These are phyloP conservation scores for Parastagonospora nodorum DNA, from an alignment of 2,329 filamentous ascomycete genomes.

Conservation along the genomic window DNA sequence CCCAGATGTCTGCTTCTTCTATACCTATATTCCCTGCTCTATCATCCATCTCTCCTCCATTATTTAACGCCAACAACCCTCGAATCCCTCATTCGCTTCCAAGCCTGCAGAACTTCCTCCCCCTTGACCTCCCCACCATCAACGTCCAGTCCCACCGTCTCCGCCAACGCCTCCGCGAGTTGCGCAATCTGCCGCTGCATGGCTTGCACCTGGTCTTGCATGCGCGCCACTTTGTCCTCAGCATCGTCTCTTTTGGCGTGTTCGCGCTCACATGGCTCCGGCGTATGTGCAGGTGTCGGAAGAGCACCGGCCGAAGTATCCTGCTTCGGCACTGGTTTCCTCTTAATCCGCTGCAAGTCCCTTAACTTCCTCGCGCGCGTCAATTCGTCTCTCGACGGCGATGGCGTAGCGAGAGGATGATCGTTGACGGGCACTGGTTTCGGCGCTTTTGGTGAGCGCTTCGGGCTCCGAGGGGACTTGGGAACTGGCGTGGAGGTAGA, in stretches of 20 bases:
- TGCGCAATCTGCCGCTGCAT: slow-evolving; percentile 34
- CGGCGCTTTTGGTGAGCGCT: slow-evolving; percentile 17
- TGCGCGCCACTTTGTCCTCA: slow-evolving; percentile 17
- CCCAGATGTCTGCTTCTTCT: too few species aligned
- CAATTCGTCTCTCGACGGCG: slow-evolving; percentile 21
- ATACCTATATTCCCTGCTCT: too few species aligned
- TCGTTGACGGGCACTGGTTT: slow-evolving; percentile 23
- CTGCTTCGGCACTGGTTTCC: slow-evolving; percentile 19
- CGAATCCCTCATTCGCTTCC: slow-evolving; percentile 9
- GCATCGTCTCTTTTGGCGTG: slow-evolving; percentile 11
- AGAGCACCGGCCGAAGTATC: slow-evolving; percentile 13
- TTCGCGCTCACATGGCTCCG: slow-evolving; percentile 8
- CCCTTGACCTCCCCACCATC: slow-evolving; percentile 25
- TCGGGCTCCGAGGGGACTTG: slow-evolving; percentile 18
- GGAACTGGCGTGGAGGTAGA: slow-evolving; percentile 19
- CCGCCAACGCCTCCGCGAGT: slow-evolving; percentile 31
- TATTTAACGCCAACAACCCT: not conserved
- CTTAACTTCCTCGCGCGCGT: slow-evolving; percentile 30
- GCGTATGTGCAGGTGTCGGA: slow-evolving; percentile 20
- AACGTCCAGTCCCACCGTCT: slow-evolving; percentile 30
- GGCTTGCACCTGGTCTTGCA: slow-evolving; percentile 23
- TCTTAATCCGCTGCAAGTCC: slow-evolving; percentile 31
- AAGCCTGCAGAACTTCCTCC: slow-evolving; percentile 21
- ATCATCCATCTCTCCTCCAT: not conserved
- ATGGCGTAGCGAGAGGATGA: slow-evolving; percentile 22